A percentile compares a stretch with the other conserved stretches of the same genome.
These are phyloP conservation scores for Pseudopyricularia cyperi DNA, from an alignment of 2,329 filamentous ascomycete species.

Conservation along the genomic window DNA sequence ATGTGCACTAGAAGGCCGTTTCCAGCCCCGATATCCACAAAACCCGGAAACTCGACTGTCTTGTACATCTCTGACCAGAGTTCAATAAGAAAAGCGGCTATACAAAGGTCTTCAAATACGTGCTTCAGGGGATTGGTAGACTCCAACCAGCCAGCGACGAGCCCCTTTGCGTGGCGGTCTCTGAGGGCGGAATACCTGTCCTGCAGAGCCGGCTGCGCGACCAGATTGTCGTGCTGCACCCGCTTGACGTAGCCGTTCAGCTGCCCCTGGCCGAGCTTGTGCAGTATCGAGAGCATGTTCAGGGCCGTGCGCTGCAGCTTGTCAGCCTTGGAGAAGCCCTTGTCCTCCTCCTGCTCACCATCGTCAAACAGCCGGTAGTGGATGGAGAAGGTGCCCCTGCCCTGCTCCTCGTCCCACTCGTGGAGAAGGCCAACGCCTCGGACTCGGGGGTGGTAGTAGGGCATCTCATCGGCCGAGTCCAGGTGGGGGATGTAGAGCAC, in stretches of 20 bases:
- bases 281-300: conserved; percentile 52
- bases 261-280: conserved; percentile 60
- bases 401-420: conserved; percentile 35
- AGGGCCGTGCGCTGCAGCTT: conserved; percentile 56
- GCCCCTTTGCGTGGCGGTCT: conserved; percentile 54
- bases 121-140: conserved; percentile 80
- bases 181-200: conserved; percentile 75
- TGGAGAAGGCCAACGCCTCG: conserved; percentile 65
- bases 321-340: conserved; percentile 10
- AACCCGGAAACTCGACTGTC: conserved; percentile 56
- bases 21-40: conserved; percentile 91
- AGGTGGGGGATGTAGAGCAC: conserved; percentile 73
- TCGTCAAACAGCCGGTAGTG: conserved; percentile 43
- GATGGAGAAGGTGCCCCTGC: conserved; percentile 39
- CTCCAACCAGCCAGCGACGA: conserved; percentile 74
- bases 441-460: conserved; percentile 80
- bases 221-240: conserved; percentile 69
- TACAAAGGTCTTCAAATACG: conserved; percentile 86
- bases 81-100: conserved; percentile 86
- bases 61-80: conserved; percentile 78
- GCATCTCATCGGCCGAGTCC: conserved; percentile 46
- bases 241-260: conserved; percentile 62
- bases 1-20: conserved; percentile 86
- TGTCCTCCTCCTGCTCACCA: conserved; percentile 7
- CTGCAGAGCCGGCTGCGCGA: conserved; percentile 67